Evolutionary conservation across 352 stramenopile species (phyloP).

Genomic region (Pythium vanterpoolii): DNA sequence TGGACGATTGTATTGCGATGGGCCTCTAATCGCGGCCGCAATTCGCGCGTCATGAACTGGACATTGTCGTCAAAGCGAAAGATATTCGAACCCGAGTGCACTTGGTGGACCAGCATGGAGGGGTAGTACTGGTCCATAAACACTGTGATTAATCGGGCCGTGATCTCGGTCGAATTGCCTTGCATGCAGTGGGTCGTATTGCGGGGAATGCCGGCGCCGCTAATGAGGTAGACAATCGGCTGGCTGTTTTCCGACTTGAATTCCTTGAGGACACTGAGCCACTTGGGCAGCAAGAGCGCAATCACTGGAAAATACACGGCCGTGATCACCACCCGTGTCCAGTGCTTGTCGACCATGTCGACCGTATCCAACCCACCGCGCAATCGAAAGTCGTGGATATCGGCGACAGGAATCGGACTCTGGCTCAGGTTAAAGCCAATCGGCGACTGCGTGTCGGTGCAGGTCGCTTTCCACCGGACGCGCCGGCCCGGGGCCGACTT

Average conservation of each 20-base stretch:
- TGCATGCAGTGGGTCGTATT: constrained; percentile 90
- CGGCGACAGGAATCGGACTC: constrained; percentile 47
- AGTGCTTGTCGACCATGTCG: constrained; percentile 60
- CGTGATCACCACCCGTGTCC: constrained; percentile 66
- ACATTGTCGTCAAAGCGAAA: constrained; percentile 96
- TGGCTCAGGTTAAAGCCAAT: constrained; percentile 73
- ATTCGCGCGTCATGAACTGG: constrained; percentile 94
- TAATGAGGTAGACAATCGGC: constrained; percentile 95
- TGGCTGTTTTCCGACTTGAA: constrained; percentile 79
- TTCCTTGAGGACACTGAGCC: constrained; percentile 76
- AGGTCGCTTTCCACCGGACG: constrained; percentile 53
- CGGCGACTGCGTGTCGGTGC: constrained; percentile 61
- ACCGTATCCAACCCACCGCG: constrained; percentile 54
- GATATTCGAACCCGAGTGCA: constrained; percentile 96
- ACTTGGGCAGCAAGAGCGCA: constrained; percentile 92
- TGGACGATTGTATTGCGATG: constrained; percentile 93
- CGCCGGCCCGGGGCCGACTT: constrained; percentile 8
- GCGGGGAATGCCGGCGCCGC: constrained; percentile 93
- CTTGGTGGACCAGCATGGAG: constrained; percentile 91
- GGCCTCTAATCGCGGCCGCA: constrained; percentile 92
- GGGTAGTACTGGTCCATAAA: constrained; percentile 93
- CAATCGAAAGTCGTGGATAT: constrained; percentile 66
- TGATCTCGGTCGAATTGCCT: constrained; percentile 96
- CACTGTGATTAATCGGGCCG: constrained; percentile 89
- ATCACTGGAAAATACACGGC: constrained; percentile 96